Percentiles rank a stretch among this genome's conserved stretches.
Conservation (phyloP, 441 rosid genomes). For the Adansonia rubrostipa region DNA sequence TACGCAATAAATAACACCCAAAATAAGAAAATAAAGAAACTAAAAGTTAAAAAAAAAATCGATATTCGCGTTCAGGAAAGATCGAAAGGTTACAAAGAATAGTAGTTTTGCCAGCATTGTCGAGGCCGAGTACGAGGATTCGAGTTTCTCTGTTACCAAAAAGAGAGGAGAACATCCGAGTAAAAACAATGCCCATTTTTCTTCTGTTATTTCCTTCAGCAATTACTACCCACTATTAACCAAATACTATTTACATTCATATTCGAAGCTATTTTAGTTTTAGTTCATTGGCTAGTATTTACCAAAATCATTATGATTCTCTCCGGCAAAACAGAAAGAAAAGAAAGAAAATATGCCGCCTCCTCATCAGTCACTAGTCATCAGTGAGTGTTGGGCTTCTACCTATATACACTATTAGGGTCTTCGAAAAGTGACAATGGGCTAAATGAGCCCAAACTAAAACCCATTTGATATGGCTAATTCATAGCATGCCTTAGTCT, state of each 20-base stretch:
- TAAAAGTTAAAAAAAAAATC: not conserved
- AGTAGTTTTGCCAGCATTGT: slow-evolving; percentile 56
- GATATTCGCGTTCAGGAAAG: not conserved
- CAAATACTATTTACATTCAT: not conserved
- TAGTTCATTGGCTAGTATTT: not conserved
- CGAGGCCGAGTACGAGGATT: slow-evolving; percentile 56
- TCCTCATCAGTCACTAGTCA: too few relatives aligned
- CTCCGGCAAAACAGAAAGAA: too few relatives aligned
- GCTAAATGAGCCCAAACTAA: too few relatives aligned
- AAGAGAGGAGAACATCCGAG: slow-evolving; percentile 49
- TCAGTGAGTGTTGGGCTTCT: too few relatives aligned
- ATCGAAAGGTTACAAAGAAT: slow-evolving; percentile 44
- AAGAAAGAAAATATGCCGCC: too few relatives aligned
- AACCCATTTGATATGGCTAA: too few relatives aligned
- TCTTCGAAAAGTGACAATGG: too few relatives aligned
- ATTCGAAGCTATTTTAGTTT: not conserved
- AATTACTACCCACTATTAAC: not conserved
- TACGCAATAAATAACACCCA: slow-evolving; percentile 1
- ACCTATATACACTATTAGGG: too few relatives aligned
- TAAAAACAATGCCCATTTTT: slow-evolving; percentile 41
- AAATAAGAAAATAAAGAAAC: not conserved
- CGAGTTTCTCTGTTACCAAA: slow-evolving; percentile 56
- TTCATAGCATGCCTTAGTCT: too few relatives aligned
- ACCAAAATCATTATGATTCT: not conserved
- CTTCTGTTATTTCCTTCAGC: not conserved